These are phyloP conservation scores for Nannizzia gypsea DNA, from an alignment of 2,329 filamentous ascomycete genomes.

Conservation along the genomic window DNA sequence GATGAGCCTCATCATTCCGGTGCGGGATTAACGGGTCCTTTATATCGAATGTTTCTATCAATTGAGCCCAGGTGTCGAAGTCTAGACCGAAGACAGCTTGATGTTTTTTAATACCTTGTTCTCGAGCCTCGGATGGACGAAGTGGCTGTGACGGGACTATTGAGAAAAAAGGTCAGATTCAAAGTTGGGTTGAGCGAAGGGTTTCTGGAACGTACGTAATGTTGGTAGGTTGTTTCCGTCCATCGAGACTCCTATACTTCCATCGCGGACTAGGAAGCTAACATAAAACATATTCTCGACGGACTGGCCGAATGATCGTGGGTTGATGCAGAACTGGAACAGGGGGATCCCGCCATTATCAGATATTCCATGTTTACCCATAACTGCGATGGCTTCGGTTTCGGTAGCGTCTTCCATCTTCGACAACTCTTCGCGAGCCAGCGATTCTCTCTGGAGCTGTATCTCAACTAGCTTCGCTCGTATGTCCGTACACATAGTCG, in stretches of 20 bases:
- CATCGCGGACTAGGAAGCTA: constrained; percentile 85
- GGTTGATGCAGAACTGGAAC: constrained; percentile 83
- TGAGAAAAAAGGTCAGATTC: constrained; percentile 14
- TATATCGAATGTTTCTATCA: constrained; percentile 67
- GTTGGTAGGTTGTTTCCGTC: constrained; percentile 68
- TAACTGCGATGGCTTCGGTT: constrained; percentile 13
- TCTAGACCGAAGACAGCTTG: constrained; percentile 86
- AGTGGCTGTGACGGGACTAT: constrained; percentile 35
- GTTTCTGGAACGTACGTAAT: constrained; percentile 50
- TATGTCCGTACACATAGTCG: constrained; percentile 66
- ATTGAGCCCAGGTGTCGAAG: constrained; percentile 66
- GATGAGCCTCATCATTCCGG: constrained; percentile 45
- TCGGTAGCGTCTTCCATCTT: constrained; percentile 18
- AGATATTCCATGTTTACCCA: constrained; percentile 50
- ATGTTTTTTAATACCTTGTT: constrained; percentile 52
- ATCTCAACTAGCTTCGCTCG: constrained; percentile 45
- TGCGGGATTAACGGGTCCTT: constrained; percentile 75
- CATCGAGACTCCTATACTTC: constrained; percentile 58
- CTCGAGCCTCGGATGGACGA: constrained; percentile 34
- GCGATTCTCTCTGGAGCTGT: constrained; percentile 36
- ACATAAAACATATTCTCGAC: constrained; percentile 96
- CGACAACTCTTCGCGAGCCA: constrained; percentile 35
- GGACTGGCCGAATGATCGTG: constrained; percentile 80
- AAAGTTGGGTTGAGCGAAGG: background rate
- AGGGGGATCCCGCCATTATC: constrained; percentile 61